Percentiles rank a stretch among this genome's conserved stretches.
phyloP scores from a whole-genome alignment of 1,284 basidiomycete species.

The Porogramme epimiltina region DNA sequence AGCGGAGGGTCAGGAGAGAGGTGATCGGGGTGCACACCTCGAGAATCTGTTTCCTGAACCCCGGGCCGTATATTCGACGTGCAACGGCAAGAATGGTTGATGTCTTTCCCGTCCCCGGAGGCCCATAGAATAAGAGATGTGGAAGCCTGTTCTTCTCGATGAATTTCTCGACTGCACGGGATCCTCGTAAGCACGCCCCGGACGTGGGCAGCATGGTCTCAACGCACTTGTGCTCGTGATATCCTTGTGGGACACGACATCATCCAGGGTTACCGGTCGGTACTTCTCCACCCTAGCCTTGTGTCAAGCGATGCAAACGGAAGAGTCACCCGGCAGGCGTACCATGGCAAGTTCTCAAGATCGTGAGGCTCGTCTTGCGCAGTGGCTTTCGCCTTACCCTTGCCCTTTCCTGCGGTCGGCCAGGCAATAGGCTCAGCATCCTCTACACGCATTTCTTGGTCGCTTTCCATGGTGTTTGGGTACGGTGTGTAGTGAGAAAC shows the following conservation, averaged over 20 bases:
- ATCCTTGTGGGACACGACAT: slow-evolving; percentile 94
- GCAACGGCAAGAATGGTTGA: slow-evolving; percentile 98
- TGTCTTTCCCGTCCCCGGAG: slow-evolving; percentile 97
- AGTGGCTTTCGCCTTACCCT: slow-evolving; percentile 70
- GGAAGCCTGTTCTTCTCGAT: slow-evolving; percentile 94
- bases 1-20: background rate
- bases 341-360: slow-evolving; percentile 77
- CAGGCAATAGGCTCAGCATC: slow-evolving; percentile 45
- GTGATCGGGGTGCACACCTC: slow-evolving; percentile 59
- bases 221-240: slow-evolving; percentile 87
- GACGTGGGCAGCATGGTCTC: background rate
- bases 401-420: slow-evolving; percentile 33
- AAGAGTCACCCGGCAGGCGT: slow-evolving; percentile 23
- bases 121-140: slow-evolving; percentile 96
- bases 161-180: slow-evolving; percentile 86
- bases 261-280: slow-evolving; percentile 83
- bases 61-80: slow-evolving; percentile 85
- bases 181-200: slow-evolving; percentile 1
- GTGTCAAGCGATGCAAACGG: background rate
- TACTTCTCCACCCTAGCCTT: slow-evolving; percentile 91
- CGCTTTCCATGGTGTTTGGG: slow-evolving; percentile 49
- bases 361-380: slow-evolving; percentile 44
- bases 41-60: slow-evolving; percentile 88
- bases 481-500: background rate
- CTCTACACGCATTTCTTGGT: slow-evolving; percentile 55